Percentiles rank a stretch among this genome's conserved stretches.
These are phyloP conservation scores for Nicotiana sylvestris DNA, from an alignment of 257 asterid species.

Conservation along the genomic window DNA sequence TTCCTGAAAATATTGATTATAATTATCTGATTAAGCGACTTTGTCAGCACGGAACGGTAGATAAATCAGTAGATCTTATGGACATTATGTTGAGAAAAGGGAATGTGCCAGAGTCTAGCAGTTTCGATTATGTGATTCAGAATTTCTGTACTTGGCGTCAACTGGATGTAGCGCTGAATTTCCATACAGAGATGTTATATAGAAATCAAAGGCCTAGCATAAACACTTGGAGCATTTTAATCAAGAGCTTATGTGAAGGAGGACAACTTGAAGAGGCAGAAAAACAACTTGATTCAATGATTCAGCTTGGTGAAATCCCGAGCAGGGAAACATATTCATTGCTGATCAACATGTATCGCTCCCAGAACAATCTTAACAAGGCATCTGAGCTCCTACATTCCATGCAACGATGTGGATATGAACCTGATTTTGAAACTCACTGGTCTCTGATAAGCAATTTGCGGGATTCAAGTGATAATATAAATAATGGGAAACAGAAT, in stretches of 20 bases:
- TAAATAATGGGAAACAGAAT: slow-evolving; percentile 19
- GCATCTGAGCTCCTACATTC: slow-evolving; percentile 45
- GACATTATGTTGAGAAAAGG: slow-evolving; percentile 56
- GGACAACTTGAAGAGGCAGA: slow-evolving; percentile 60
- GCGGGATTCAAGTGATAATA: slow-evolving; percentile 32
- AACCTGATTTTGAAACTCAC: slow-evolving; percentile 77
- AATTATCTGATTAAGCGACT: slow-evolving; percentile 53
- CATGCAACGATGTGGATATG: slow-evolving; percentile 75
- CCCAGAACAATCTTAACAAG: slow-evolving; percentile 39
- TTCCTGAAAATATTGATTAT: slow-evolving; percentile 40
- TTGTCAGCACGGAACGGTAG: slow-evolving; percentile 44
- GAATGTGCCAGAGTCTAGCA: slow-evolving; percentile 44
- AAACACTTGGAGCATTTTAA: slow-evolving; percentile 47
- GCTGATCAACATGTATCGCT: slow-evolving; percentile 44
- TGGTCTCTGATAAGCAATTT: slow-evolving; percentile 77
- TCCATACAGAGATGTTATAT: slow-evolving; percentile 65
- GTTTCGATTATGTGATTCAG: slow-evolving; percentile 52
- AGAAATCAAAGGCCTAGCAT: slow-evolving; percentile 46
- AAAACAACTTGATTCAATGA: slow-evolving; percentile 45
- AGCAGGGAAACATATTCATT: slow-evolving; percentile 48
- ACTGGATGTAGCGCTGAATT: slow-evolving; percentile 54
- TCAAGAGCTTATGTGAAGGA: slow-evolving; percentile 30
- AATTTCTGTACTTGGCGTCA: slow-evolving; percentile 33
- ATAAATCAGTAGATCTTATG: slow-evolving; percentile 58
- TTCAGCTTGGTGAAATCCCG: slow-evolving; percentile 56